Conservation (phyloP, 1,284 basidiomycete genomes). For the Crucibulum cyathiforme region DNA sequence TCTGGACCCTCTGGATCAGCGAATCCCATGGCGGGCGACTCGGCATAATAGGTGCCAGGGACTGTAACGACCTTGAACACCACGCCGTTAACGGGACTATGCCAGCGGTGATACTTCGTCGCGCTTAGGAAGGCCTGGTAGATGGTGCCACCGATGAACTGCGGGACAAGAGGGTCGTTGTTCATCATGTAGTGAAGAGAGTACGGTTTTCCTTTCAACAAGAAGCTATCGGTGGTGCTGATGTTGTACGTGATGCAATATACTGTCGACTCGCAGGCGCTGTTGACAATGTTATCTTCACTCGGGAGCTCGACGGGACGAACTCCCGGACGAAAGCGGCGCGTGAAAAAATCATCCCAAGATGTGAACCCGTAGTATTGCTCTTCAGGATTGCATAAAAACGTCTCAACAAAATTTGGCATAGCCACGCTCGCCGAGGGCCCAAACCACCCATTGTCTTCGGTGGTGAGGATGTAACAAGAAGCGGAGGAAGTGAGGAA, state of each 20-base stretch:
- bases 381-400: conserved; percentile 38
- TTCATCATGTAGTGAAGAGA: conserved; percentile 41
- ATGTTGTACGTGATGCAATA: not conserved
- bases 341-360: conserved; percentile 55
- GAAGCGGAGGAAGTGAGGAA: conserved; percentile 44
- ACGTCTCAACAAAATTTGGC: conserved; percentile 34
- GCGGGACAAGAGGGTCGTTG: conserved; percentile 15
- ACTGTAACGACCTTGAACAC: conserved; percentile 49
- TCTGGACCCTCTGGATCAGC: conserved; percentile 8
- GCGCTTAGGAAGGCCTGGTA: conserved; percentile 61
- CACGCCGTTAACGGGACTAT: conserved; percentile 54
- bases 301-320: conserved; percentile 30
- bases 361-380: conserved; percentile 44
- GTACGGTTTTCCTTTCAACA: conserved; percentile 40
- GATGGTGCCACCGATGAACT: conserved; percentile 56
- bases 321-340: conserved; percentile 33
- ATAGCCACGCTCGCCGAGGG: conserved; percentile 26
- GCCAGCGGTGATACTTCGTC: conserved; percentile 61
- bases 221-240: conserved; percentile 26
- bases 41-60: conserved; percentile 59
- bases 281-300: conserved; percentile 42
- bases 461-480: conserved; percentile 33
- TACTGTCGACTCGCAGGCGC: conserved; percentile 10
- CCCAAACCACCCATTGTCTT: conserved; percentile 44
- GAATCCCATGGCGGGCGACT: conserved; percentile 28